A percentile compares a stretch with the other conserved stretches of the same genome.
Conservation (phyloP, 164 flowering plant genomes). For the Vitis riparia region DNA sequence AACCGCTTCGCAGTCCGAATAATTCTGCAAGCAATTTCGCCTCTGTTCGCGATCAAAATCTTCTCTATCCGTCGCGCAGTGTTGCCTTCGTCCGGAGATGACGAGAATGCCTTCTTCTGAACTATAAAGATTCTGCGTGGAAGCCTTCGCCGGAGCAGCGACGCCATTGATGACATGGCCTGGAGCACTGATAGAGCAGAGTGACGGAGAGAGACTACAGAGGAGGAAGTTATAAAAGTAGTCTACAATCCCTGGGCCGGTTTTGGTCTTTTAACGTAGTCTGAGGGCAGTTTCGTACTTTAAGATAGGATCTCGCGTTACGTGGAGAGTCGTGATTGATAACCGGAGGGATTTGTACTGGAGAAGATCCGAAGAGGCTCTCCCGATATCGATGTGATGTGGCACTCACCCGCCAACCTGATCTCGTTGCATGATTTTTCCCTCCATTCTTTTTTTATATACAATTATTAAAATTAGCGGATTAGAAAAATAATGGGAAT, state of each 20-base stretch:
- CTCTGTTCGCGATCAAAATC: constrained; percentile 85
- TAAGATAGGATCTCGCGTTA: too few species aligned
- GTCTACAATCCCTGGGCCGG: constrained; percentile 15
- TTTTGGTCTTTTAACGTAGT: too few species aligned
- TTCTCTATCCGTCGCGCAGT: constrained; percentile 58
- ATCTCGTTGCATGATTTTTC: too few species aligned
- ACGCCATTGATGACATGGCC: constrained; percentile 38
- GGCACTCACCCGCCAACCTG: too few species aligned
- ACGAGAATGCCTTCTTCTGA: constrained; percentile 1
- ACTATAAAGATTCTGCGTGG: constrained; percentile 1
- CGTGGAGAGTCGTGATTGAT: too few species aligned
- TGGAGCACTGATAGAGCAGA: neutral
- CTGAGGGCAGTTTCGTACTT: too few species aligned
- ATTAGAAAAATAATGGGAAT: too few species aligned
- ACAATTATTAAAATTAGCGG: too few species aligned
- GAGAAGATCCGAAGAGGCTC: too few species aligned
- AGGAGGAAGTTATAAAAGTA: constrained; percentile 16
- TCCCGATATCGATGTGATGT: too few species aligned
- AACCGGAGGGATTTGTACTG: too few species aligned
- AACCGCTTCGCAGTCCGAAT: constrained; percentile 79
- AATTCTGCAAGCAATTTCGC: constrained; percentile 92
- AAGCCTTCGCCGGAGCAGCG: constrained; percentile 36
- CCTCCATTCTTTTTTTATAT: too few species aligned
- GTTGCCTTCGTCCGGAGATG: neutral
- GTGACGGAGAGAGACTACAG: neutral